Conservation (phyloP, 371 early-diverging fungal genomes). For the Entomophthora muscae region DNA sequence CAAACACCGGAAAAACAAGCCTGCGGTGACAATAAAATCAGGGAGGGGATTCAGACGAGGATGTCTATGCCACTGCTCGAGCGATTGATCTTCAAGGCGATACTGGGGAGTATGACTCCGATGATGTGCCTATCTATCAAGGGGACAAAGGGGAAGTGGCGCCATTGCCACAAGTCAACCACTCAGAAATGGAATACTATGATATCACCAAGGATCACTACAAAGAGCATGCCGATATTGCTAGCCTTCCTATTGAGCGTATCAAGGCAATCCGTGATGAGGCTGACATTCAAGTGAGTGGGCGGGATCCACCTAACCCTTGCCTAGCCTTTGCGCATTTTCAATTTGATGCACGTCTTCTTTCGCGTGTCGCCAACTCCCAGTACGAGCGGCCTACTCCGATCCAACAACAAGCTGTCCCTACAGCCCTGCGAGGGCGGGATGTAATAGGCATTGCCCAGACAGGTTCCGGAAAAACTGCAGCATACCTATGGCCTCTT, state of each 20-base stretch:
- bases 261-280: neutral
- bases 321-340: neutral
- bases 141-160: neutral
- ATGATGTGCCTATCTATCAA: neutral
- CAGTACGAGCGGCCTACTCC: slow-evolving; percentile 53
- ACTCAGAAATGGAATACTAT: neutral
- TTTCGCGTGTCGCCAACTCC: neutral
- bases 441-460: neutral
- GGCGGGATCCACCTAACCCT: neutral
- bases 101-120: neutral
- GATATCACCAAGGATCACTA: neutral
- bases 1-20: neutral
- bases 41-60: neutral
- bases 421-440: slow-evolving; percentile 19
- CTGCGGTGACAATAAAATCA: neutral
- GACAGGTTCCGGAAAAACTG: neutral
- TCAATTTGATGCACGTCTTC: neutral
- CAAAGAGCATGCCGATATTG: neutral
- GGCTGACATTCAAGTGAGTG: neutral
- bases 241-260: neutral
- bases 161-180: neutral
- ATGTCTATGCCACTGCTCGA: neutral
- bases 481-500: neutral
- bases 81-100: neutral
- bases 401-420: slow-evolving; percentile 83